Evolutionary conservation across 148 eudicot genomes (phyloP).

Genomic region (Fagopyrum esculentum): DNA sequence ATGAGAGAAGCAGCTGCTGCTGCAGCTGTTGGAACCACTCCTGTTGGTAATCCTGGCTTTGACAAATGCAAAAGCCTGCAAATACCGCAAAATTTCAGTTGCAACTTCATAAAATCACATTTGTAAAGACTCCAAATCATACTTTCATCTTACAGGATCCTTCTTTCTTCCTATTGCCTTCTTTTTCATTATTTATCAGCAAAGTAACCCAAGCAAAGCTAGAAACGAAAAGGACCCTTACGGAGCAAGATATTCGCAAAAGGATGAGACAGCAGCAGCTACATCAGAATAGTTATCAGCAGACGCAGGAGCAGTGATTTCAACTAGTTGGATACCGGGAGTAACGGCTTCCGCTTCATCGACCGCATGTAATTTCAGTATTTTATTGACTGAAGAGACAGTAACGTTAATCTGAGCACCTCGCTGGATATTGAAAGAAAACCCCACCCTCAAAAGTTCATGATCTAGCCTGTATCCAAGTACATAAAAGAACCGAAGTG

Average conservation of each 20-base stretch:
- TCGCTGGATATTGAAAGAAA: constrained; percentile 60
- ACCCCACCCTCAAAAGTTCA: constrained; percentile 78
- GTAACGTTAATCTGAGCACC: constrained; percentile 81
- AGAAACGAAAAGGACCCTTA: constrained; percentile 26
- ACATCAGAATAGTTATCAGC: constrained; percentile 78
- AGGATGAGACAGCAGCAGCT: constrained; percentile 77
- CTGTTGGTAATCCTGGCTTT: constrained; percentile 79
- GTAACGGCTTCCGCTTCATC: constrained; percentile 82
- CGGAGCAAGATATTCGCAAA: constrained; percentile 97
- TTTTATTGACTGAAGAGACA: constrained; percentile 74
- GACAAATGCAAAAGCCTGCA: constrained; percentile 84
- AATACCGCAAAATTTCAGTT: not conserved
- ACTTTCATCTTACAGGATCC: not conserved
- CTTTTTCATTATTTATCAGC: not conserved
- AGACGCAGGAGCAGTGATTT: constrained; percentile 88
- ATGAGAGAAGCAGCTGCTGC: constrained; percentile 94
- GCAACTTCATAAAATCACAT: not conserved
- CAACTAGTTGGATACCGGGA: constrained; percentile 87
- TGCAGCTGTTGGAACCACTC: constrained; percentile 87
- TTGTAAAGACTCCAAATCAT: too few relatives aligned
- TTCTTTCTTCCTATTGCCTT: not conserved
- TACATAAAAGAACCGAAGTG: constrained; percentile 62
- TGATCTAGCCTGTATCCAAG: constrained; percentile 88
- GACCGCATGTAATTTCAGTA: constrained; percentile 72
- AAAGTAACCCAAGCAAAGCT: not conserved